Percentiles rank a stretch among this genome's conserved stretches.
Conservation (phyloP, 164 flowering plant genomes). For the Magnolia changhungtana region DNA sequence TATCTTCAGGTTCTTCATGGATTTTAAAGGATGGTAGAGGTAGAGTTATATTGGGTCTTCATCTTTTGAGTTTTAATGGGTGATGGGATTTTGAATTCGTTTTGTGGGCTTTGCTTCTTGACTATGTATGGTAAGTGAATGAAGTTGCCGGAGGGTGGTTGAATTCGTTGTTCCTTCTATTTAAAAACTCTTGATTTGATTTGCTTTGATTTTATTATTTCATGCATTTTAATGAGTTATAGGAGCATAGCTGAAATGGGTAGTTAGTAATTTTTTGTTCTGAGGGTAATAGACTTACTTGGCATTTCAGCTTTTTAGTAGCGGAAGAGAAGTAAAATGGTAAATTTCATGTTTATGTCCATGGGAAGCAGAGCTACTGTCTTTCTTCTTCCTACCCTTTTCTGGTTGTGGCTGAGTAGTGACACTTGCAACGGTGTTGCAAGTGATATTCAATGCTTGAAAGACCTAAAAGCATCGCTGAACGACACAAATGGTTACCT, state of each 20-base stretch:
- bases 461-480: slow-evolving; percentile 35
- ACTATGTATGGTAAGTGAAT: background rate
- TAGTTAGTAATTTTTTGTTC: background rate
- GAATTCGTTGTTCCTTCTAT: background rate
- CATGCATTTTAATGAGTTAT: background rate
- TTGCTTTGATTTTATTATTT: background rate
- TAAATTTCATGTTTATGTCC: background rate
- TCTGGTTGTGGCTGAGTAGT: slow-evolving; percentile 21
- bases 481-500: slow-evolving; percentile 48
- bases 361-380: slow-evolving; percentile 9
- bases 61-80: no score
- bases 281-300: background rate
- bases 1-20: no score
- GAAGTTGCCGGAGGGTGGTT: background rate
- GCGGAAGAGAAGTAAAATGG: background rate
- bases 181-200: background rate
- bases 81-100: no score
- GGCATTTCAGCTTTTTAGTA: no score
- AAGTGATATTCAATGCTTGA: slow-evolving; percentile 54
- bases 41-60: no score
- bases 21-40: no score
- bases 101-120: background rate
- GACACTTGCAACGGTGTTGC: slow-evolving; percentile 24
- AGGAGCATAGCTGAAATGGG: background rate
- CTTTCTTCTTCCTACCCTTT: slow-evolving; percentile 10